Conservation (phyloP, 495 filamentous ascomycete species). For the Aspergillus avenaceus region DNA sequence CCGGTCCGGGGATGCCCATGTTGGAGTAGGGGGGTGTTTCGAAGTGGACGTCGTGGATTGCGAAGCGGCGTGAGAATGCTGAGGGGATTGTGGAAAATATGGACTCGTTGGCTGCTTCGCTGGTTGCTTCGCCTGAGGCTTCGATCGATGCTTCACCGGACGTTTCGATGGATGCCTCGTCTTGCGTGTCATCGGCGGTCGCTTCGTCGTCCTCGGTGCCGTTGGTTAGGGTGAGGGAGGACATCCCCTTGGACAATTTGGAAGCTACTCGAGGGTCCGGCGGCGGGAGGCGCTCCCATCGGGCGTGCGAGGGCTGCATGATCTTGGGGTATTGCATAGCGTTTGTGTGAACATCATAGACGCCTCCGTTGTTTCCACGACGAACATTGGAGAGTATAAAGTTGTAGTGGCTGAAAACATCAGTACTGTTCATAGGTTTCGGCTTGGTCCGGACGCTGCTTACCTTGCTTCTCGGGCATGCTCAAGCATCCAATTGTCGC, state of each 20-base stretch:
- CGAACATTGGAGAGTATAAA: conserved; percentile 58
- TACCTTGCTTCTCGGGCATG: conserved; percentile 88
- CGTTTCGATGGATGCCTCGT: conserved; percentile 10
- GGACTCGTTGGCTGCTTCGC: conserved; percentile 9
- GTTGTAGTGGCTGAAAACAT: conserved; percentile 69
- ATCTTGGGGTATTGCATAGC: conserved; percentile 77
- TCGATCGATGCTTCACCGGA: too few relatives aligned
- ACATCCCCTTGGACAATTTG: conserved; percentile 33
- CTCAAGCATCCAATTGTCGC: conserved; percentile 96
- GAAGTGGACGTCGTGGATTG: conserved; percentile 67
- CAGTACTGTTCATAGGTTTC: conserved; percentile 20
- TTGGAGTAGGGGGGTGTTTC: conserved; percentile 55
- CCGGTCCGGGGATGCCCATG: conserved; percentile 61
- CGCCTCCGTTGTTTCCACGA: conserved; percentile 62
- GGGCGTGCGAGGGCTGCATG: conserved; percentile 86
- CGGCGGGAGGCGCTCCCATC: conserved; percentile 64
- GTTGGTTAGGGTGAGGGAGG: conserved; percentile 34
- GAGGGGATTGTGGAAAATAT: conserved; percentile 63
- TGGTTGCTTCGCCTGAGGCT: too few relatives aligned
- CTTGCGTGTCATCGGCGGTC: conserved; percentile 8
- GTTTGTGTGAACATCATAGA: conserved; percentile 95
- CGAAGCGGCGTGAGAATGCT: conserved; percentile 66
- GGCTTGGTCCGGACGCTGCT: conserved; percentile 19
- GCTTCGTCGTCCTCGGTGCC: conserved; percentile 21
- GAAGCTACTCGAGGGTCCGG: conserved; percentile 22